Percentiles rank a stretch among this genome's conserved stretches.
Conservation (phyloP, 345 rosid species). For the Clarkia xantiana region DNA sequence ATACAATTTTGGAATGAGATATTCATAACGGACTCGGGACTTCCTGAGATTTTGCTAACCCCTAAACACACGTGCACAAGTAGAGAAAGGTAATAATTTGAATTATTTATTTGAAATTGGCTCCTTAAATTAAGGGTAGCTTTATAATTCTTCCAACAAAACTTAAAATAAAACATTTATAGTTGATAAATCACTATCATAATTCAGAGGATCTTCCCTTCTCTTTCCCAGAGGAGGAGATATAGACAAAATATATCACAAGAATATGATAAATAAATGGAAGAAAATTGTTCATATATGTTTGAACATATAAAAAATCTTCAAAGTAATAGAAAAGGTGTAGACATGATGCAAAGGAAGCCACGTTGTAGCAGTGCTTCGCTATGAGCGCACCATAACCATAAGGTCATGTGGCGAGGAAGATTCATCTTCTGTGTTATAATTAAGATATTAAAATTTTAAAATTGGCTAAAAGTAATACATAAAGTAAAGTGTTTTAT, state of each 20-base stretch:
- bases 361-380: conserved; percentile 26
- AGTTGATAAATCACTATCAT: conserved; percentile 36
- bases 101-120: not conserved
- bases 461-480: not conserved
- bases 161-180: conserved; percentile 2
- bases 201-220: conserved; percentile 9
- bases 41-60: too few relatives aligned
- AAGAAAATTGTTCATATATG: not conserved
- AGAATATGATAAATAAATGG: not conserved
- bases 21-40: too few relatives aligned
- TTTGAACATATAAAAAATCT: not conserved
- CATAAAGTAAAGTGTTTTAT: too few relatives aligned
- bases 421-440: not conserved
- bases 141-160: not conserved
- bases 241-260: not conserved
- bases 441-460: not conserved
- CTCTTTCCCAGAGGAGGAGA: not conserved
- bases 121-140: not conserved
- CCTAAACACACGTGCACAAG: too few relatives aligned
- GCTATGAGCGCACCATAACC: conserved; percentile 15
- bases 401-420: conserved; percentile 19
- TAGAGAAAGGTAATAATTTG: too few relatives aligned
- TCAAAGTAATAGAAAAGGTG: conserved; percentile 4
- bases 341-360: conserved; percentile 10
- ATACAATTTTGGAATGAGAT: too few relatives aligned